These are phyloP conservation scores for Yamadazyma laniorum DNA, from an alignment of 805 yeast species.

Conservation along the genomic window DNA sequence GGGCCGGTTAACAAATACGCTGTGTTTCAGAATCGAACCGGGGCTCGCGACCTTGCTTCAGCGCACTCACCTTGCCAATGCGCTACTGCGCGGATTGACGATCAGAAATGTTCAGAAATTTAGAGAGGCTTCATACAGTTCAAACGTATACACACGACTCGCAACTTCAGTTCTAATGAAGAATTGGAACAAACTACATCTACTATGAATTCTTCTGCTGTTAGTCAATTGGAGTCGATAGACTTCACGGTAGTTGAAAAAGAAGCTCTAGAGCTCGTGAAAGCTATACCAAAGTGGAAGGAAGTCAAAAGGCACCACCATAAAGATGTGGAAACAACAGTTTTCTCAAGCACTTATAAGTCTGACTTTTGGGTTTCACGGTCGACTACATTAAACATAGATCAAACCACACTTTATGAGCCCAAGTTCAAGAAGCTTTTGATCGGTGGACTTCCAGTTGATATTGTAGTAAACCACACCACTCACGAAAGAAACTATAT, in stretches of 20 bases:
- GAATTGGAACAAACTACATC: no score
- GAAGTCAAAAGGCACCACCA: conserved; percentile 6
- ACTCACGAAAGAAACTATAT: conserved; percentile 37
- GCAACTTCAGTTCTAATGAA: no score
- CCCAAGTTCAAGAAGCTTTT: conserved; percentile 14
- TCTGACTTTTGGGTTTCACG: conserved; percentile 18
- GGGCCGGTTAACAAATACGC: conserved; percentile 16
- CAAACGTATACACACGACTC: no score
- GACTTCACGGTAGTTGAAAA: neutral
- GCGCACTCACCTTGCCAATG: no score
- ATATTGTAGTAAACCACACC: conserved; percentile 24
- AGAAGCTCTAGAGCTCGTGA: neutral
- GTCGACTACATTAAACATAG: conserved; percentile 9
- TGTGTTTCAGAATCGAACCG: no score
- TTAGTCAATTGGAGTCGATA: conserved; percentile 1
- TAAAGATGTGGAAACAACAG: conserved; percentile 1
- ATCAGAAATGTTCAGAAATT: no score
- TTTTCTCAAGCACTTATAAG: conserved; percentile 4
- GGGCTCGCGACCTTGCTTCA: no score
- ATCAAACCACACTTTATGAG: conserved; percentile 6
- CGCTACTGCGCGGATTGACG: no score
- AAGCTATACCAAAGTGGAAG: conserved; percentile 6
- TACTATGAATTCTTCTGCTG: neutral
- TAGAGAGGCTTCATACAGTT: no score
- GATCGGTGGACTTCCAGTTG: conserved; percentile 14